Percentiles rank a stretch among this genome's conserved stretches.
phyloP scores from a whole-genome alignment of 345 rosid species.

The Eucalyptus regnans region DNA sequence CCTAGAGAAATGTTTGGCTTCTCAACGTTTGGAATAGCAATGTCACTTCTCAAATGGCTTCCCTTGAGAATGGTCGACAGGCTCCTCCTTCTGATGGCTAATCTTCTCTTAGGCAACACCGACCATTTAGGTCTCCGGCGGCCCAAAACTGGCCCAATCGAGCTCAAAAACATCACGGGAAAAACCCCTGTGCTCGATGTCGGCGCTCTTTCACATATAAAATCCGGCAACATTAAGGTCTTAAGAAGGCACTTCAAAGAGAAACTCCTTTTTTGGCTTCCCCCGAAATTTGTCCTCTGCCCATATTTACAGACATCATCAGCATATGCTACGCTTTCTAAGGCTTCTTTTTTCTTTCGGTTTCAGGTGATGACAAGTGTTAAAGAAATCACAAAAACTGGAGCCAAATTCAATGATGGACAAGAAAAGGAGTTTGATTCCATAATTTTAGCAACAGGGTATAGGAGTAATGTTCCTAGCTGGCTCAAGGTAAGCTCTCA shows the following conservation, averaged over 20 bases:
- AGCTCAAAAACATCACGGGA: slow-evolving; percentile 77
- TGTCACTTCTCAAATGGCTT: slow-evolving; percentile 71
- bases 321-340: neutral
- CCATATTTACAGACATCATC: neutral
- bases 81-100: slow-evolving; percentile 37
- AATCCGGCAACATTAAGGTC: slow-evolving; percentile 69
- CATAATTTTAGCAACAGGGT: slow-evolving; percentile 84
- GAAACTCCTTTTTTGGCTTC: neutral
- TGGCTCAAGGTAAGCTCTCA: slow-evolving; percentile 68
- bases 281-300: neutral
- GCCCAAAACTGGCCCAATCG: slow-evolving; percentile 83
- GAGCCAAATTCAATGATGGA: slow-evolving; percentile 75
- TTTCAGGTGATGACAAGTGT: slow-evolving; percentile 59
- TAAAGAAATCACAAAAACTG: slow-evolving; percentile 53
- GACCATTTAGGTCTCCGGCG: slow-evolving; percentile 65
- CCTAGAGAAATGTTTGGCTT: slow-evolving; percentile 80
- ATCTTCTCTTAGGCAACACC: slow-evolving; percentile 48
- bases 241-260: neutral
- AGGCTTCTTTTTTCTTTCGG: neutral
- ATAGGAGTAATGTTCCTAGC: slow-evolving; percentile 77
- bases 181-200: slow-evolving; percentile 93
- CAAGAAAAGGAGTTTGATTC: slow-evolving; percentile 67
- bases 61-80: slow-evolving; percentile 62
- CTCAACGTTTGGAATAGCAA: slow-evolving; percentile 78
- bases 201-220: slow-evolving; percentile 63